A percentile compares a stretch with the other conserved stretches of the same genome.
These are phyloP conservation scores for Ascocoryne sarcoides DNA, from an alignment of 2,329 filamentous ascomycete genomes.

Conservation along the genomic window DNA sequence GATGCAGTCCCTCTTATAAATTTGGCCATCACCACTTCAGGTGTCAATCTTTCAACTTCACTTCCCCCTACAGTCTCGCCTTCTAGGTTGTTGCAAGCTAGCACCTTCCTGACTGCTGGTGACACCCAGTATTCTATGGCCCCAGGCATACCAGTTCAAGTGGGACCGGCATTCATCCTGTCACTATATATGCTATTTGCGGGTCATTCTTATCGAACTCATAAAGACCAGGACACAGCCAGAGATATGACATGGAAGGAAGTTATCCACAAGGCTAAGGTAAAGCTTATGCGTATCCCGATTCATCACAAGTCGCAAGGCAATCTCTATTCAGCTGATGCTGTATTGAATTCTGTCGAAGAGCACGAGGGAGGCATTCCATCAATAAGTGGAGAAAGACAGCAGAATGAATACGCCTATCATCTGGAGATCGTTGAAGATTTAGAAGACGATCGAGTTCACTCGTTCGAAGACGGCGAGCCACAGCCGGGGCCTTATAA, in stretches of 20 bases:
- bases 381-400: conserved; percentile 18
- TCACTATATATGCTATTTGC: conserved; percentile 94
- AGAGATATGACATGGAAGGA: conserved; percentile 75
- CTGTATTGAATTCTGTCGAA: too few species aligned
- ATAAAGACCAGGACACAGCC: conserved; percentile 18
- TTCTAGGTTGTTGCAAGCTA: conserved; percentile 83
- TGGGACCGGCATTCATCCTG: conserved; percentile 77
- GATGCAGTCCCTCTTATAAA: conserved; percentile 87
- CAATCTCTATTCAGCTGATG: not conserved
- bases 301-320: conserved; percentile 8
- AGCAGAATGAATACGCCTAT: conserved; percentile 53
- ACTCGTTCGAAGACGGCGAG: conserved; percentile 54
- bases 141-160: conserved; percentile 59
- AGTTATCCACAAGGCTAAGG: conserved; percentile 83
- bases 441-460: conserved; percentile 59
- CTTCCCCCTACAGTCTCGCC: conserved; percentile 79
- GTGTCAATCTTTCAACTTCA: conserved; percentile 73
- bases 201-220: conserved; percentile 55
- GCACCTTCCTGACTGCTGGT: conserved; percentile 78
- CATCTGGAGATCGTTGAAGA: conserved; percentile 63
- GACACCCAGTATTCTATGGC: conserved; percentile 72
- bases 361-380: not conserved
- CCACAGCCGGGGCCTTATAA: conserved; percentile 46
- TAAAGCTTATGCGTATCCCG: conserved; percentile 50
- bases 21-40: conserved; percentile 87